Base-by-base conservation (phyloP, 1,284 basidiomycete species). In the Boletellus dicymbophilus region DNA sequence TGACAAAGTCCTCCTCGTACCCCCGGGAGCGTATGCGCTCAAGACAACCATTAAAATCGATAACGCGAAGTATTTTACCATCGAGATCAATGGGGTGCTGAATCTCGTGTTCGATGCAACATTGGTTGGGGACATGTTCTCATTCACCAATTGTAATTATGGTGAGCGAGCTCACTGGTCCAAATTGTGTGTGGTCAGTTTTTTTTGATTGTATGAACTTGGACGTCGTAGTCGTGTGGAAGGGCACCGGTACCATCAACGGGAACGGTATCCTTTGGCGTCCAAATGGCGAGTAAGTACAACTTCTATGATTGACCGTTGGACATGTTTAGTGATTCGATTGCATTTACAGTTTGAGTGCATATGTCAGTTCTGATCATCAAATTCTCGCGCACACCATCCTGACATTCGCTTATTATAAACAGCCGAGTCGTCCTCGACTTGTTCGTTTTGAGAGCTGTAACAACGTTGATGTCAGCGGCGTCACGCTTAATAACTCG, bases 401-500 rank as follows among this genome's bases (percentile, higher is more conserved):
- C 15, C 36, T 50, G 52, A 63, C 26, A n/a, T 36, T 6, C 6
- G 13, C 23, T 40, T n/a, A n/a, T n/a, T n/a, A n/a, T n/a, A n/a
- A n/a, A n/a, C n/a, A 61, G 49, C 52, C 49, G 12, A 26, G 1
- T 28, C 46, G 46, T 18, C 46, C 56, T 45, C 52, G 46, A 2
- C 48, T 50, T 18, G 11, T 61, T 31, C 48, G 48, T 28, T 57
- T 63, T 36, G 31, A 53, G 27, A 4, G 44, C 11, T 52, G 56
- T 37, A 33, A 46, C n/a, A 33, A 56, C 16, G 10, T 28, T 16
- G 45, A 59, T 15, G 37, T 52, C 22, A 59, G 56, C 20, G 58
- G 56, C 31, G 60, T 62, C 47, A 49, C 39, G 15, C 44, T 58
- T 21, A 0, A n/a, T 21, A 59, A 49, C 31, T 46, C 44, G 16